phyloP scores from a whole-genome alignment of 108 stramenopile species.

The Thalassiosira profunda region DNA sequence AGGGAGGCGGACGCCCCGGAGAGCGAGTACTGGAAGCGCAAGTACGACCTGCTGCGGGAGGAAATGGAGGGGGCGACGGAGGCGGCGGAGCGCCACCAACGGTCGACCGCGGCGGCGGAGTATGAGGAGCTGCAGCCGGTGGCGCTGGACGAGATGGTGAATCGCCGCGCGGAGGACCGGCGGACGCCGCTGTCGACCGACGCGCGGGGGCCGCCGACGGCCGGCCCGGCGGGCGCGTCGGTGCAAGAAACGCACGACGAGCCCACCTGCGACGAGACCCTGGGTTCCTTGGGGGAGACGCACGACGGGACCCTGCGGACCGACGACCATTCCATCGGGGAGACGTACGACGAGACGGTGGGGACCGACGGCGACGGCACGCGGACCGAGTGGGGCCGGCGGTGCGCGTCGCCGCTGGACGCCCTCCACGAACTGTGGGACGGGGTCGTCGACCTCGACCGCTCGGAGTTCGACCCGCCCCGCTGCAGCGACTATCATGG shows the following conservation, averaged over 20 bases:
- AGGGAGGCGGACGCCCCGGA: not conserved
- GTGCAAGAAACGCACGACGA: too few relatives aligned
- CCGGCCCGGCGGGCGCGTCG: too few relatives aligned
- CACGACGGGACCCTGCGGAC: too few relatives aligned
- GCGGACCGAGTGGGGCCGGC: too few relatives aligned
- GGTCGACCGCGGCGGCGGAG: slow-evolving; percentile 6
- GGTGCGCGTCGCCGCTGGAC: too few relatives aligned
- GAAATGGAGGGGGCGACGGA: slow-evolving; percentile 4
- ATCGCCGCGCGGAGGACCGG: not conserved
- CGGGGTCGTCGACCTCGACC: not conserved
- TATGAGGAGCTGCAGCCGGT: slow-evolving; percentile 1
- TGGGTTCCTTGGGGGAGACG: too few relatives aligned
- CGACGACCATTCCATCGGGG: too few relatives aligned
- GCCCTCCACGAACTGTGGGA: slow-evolving; percentile 2
- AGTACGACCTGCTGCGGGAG: slow-evolving; percentile 36
- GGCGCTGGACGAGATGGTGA: not conserved
- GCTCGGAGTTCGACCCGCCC: not conserved
- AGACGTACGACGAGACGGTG: too few relatives aligned
- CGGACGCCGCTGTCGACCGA: too few relatives aligned
- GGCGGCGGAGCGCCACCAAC: not conserved
- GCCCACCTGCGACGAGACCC: too few relatives aligned
- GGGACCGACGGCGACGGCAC: too few relatives aligned
- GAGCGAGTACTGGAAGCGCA: slow-evolving; percentile 39
- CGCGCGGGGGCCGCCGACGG: too few relatives aligned
- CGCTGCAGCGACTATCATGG: not conserved